Evolutionary conservation across 148 eudicot species (phyloP).

Genomic region (Camellia japonica): DNA sequence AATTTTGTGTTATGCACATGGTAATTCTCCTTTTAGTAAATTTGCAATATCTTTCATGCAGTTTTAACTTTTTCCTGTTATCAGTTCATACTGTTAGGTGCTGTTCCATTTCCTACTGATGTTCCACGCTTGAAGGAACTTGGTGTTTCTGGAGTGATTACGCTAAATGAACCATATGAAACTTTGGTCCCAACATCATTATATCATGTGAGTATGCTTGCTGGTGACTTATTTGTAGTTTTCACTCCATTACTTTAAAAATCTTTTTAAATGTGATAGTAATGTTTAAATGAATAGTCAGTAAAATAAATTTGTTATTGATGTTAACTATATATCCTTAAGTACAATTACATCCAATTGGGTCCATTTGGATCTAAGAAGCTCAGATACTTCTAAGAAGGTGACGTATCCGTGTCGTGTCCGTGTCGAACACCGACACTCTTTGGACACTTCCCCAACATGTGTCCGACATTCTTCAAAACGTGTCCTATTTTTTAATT

Average conservation of each 20-base stretch:
- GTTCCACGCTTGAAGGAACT: slow-evolving; percentile 73
- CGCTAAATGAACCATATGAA: slow-evolving; percentile 78
- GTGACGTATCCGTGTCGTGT: too few species aligned
- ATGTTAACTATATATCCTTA: too few species aligned
- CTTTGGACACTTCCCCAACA: too few species aligned
- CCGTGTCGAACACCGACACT: too few species aligned
- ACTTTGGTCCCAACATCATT: slow-evolving; percentile 76
- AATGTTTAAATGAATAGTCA: background rate
- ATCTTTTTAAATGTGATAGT: background rate
- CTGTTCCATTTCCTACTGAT: slow-evolving; percentile 83
- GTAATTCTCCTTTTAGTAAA: background rate
- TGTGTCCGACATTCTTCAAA: too few species aligned
- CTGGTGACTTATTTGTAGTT: background rate
- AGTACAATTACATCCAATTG: too few species aligned
- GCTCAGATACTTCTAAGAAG: too few species aligned
- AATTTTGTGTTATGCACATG: background rate
- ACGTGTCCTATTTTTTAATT: too few species aligned
- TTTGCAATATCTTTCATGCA: background rate
- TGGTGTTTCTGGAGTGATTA: slow-evolving; percentile 80
- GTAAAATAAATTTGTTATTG: background rate
- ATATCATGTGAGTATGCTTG: slow-evolving; percentile 50
- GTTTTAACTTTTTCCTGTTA: slow-evolving; percentile 22
- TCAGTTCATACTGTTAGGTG: slow-evolving; percentile 78
- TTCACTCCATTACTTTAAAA: background rate
- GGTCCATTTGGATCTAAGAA: too few species aligned